A percentile compares a stretch with the other conserved stretches of the same genome.
These are phyloP conservation scores for Gossypium gossypioides DNA, from an alignment of 441 rosid genomes.

Conservation along the genomic window DNA sequence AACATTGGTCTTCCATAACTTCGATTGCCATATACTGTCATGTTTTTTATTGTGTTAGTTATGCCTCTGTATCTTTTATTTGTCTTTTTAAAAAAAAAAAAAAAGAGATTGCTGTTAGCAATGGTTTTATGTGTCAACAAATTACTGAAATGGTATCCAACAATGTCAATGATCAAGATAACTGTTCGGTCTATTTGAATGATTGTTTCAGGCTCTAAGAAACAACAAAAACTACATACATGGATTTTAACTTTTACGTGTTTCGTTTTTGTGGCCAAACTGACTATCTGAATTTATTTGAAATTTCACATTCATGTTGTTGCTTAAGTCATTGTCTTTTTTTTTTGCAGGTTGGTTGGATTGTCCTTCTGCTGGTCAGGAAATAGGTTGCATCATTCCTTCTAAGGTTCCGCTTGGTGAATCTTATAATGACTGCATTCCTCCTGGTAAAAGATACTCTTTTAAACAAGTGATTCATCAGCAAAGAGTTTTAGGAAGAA, in stretches of 20 bases:
- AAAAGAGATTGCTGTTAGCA: not conserved
- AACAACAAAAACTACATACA: not conserved
- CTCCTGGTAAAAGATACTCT: constrained; percentile 94
- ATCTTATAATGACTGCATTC: constrained; percentile 57
- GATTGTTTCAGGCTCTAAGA: not conserved
- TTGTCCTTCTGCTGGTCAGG: constrained; percentile 74
- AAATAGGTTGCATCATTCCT: constrained; percentile 65
- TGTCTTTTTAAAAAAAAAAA: not conserved
- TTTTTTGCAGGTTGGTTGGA: constrained; percentile 77
- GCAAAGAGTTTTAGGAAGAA: constrained; percentile 68
- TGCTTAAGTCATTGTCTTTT: not conserved
- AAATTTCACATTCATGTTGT: constrained; percentile 2
- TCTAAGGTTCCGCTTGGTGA: constrained; percentile 96
- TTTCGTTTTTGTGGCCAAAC: not conserved
- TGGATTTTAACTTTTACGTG: not conserved
- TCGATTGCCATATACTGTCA: not conserved
- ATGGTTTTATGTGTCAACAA: not conserved
- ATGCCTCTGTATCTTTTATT: not conserved
- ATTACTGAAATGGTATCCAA: not conserved
- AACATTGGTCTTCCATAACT: not conserved
- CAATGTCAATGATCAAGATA: not conserved
- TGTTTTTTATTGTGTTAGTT: not conserved
- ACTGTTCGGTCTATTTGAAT: not conserved
- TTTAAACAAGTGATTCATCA: constrained; percentile 75
- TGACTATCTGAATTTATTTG: not conserved